Percentiles rank a stretch among this genome's conserved stretches.
Evolutionary conservation across 2,329 filamentous ascomycete species (phyloP).

Genomic region (Neodidymelliopsis sp.): DNA sequence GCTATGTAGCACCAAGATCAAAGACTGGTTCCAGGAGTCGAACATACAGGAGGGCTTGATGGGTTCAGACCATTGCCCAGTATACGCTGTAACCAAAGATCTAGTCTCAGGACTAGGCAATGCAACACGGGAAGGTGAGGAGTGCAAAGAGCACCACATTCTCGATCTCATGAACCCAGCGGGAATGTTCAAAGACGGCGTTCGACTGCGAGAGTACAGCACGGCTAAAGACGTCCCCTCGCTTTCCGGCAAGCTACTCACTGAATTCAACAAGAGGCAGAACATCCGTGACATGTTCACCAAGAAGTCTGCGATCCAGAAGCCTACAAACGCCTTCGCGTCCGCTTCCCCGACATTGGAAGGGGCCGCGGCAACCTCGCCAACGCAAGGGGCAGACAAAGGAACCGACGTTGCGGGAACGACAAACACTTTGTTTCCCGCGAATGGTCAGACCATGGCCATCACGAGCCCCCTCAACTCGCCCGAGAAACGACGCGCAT

Average conservation of each 20-base stretch:
- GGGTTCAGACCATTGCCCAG: constrained; percentile 96
- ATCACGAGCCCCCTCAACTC: constrained; percentile 30
- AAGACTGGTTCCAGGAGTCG: constrained; percentile 77
- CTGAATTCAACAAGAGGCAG: constrained; percentile 83
- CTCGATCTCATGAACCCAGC: constrained; percentile 79
- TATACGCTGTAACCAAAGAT: constrained; percentile 78
- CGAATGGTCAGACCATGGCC: constrained; percentile 1
- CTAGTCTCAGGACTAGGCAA: constrained; percentile 55
- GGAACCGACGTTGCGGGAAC: constrained; percentile 8
- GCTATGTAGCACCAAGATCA: constrained; percentile 80
- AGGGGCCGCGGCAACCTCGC: constrained; percentile 4
- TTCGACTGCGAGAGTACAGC: constrained; percentile 71
- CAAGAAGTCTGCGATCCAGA: constrained; percentile 39
- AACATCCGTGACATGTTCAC: constrained; percentile 95
- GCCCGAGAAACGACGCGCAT: constrained; percentile 41
- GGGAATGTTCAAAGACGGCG: constrained; percentile 73
- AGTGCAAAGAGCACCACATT: constrained; percentile 61
- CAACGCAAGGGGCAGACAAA: constrained; percentile 15
- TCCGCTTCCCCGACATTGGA: background rate
- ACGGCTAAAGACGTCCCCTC: constrained; percentile 69
- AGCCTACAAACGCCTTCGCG: constrained; percentile 8
- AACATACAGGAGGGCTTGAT: constrained; percentile 94
- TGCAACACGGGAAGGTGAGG: constrained; percentile 1
- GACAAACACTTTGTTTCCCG: constrained; percentile 24
- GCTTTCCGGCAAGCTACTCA: constrained; percentile 81